A percentile compares a stretch with the other conserved stretches of the same genome.
phyloP scores from a whole-genome alignment of 1,284 basidiomycete genomes.

The Ganoderma meredithae region DNA sequence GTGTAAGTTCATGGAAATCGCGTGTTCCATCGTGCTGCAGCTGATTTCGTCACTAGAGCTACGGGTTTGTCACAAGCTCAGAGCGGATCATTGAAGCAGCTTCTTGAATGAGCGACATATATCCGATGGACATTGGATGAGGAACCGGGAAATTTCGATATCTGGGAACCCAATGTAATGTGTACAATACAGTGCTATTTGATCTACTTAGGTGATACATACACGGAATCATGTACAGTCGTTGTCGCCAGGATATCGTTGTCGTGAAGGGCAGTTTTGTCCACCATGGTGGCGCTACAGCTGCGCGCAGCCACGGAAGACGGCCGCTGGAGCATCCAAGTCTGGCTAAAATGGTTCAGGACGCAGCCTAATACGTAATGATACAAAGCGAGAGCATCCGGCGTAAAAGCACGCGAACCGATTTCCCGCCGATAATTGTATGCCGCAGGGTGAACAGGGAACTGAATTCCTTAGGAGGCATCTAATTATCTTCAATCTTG shows the following conservation, averaged over 20 bases:
- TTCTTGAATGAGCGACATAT: constrained; percentile 3
- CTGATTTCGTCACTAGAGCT: constrained; percentile 49
- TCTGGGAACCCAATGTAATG: constrained; percentile 7
- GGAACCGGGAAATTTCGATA: not conserved
- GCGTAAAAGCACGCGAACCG: not conserved
- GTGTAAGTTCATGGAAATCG: constrained; percentile 48
- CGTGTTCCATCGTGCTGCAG: not conserved
- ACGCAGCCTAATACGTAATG: not conserved
- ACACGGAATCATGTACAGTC: constrained; percentile 1
- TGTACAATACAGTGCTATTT: constrained; percentile 31
- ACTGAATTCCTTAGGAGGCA: not conserved
- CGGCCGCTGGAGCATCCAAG: constrained; percentile 4
- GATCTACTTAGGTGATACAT: constrained; percentile 2
- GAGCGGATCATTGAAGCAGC: constrained; percentile 30
- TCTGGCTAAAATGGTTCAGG: not conserved
- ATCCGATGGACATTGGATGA: not conserved
- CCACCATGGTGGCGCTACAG: constrained; percentile 2
- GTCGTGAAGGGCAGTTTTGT: constrained; percentile 5
- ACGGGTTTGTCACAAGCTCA: constrained; percentile 67
- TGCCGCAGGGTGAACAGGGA: not conserved
- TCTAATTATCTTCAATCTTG: constrained; percentile 10
- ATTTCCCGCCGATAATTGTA: constrained; percentile 1
- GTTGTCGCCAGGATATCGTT: not conserved
- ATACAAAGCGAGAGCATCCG: constrained; percentile 15
- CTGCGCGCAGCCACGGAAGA: constrained; percentile 18